Evolutionary conservation across 169 alveolate genomes (phyloP), one percentile per base, ranked within the genome.

Genomic region (Plasmodium gallinaceum): DNA sequence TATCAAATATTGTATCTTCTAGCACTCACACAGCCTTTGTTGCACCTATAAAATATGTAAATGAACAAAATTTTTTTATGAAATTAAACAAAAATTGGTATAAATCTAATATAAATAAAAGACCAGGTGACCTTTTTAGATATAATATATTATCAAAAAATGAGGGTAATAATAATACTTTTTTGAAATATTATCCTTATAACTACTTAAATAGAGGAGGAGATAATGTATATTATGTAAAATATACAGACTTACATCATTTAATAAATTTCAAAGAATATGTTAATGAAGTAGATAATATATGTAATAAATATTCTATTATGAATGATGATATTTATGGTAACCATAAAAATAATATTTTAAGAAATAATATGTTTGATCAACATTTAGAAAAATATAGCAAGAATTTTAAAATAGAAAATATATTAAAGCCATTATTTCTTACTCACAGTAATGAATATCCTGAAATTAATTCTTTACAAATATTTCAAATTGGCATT

Each of bases 11-110:
- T 22, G 14, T 32, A 16, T 83, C 91, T 14, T 83, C 91, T 14
- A 68, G 91, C 18, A 83, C 91, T 0, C 91, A 83, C 61, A 66
- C 74, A 5, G 83, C 39, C 20, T 83, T 83, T 58, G 74, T 83
- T 16, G 75, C 91, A 3, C 91, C 91, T 3, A 52, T 83, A 22
- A 83, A 60, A 2, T 54, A n/a, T 26, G 42, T 66, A n/a, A 72
- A 66, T 39, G 58, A 46, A 46, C 37, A 32, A 20, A 62, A 42
- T 60, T 14, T 7, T 12, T 24, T 18, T 18, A 37, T 46, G 12
- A 43, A 39, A n/a, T 43, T 16, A 20, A 0, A 20, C 32, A 58
- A 26, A 37, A 48, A 20, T 32, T n/a, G 9, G 3, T 16, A 58
- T 51, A 39, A 37, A 37, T 8, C n/a, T 18, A 70, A 48, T 70